Percentiles rank a stretch among this genome's conserved stretches.
Conservation (phyloP, 345 rosid genomes). For the Populus deltoides region DNA sequence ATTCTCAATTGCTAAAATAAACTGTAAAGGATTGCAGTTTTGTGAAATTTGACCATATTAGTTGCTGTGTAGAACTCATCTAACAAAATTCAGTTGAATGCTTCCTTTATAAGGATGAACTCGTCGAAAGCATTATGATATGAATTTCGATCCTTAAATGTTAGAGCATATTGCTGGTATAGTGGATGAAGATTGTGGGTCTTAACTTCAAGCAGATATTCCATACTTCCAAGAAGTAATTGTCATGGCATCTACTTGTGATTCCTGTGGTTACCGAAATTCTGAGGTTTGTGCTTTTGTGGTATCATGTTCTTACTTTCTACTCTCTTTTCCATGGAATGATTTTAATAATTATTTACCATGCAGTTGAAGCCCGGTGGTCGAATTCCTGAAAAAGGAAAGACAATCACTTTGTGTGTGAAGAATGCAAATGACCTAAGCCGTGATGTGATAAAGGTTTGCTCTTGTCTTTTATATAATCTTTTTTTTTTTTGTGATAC, state of each 20-base stretch:
- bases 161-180: not conserved
- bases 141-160: not conserved
- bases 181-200: not conserved
- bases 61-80: not conserved
- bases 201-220: conserved; percentile 60
- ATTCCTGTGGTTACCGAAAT: conserved; percentile 85
- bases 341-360: conserved; percentile 9
- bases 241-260: conserved; percentile 95
- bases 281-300: conserved; percentile 67
- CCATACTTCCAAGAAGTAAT: conserved; percentile 98
- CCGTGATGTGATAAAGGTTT: conserved; percentile 95
- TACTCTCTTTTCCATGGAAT: conserved; percentile 1
- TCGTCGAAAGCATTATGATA: not conserved
- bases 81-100: not conserved
- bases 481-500: not conserved
- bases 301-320: not conserved
- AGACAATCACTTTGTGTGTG: conserved; percentile 58
- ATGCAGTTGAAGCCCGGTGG: conserved; percentile 94
- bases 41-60: not conserved
- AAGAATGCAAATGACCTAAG: conserved; percentile 60
- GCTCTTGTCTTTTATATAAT: not conserved
- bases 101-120: not conserved
- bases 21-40: not conserved
- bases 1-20: too few relatives aligned
- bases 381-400: conserved; percentile 77